A percentile compares a stretch with the other conserved stretches of the same genome.
phyloP scores from a whole-genome alignment of 139 green algal genomes.

The Volvox reticuliferus region DNA sequence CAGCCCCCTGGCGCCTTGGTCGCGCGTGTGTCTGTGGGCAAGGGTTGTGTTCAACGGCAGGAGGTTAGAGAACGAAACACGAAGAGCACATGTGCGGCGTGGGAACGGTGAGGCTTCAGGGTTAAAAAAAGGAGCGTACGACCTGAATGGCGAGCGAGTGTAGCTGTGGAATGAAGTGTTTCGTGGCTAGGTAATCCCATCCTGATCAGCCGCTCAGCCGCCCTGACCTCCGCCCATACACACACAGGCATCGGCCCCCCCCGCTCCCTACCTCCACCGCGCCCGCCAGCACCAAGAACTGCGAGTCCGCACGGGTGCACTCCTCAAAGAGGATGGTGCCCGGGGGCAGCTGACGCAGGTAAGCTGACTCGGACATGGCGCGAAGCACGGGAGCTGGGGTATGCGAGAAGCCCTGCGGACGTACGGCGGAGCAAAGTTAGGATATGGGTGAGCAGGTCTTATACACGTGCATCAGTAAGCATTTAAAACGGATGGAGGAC shows the following conservation, averaged over 20 bases:
- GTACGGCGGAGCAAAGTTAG: background rate
- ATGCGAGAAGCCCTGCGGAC: conserved; percentile 3
- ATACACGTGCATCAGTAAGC: no score
- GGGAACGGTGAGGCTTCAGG: no score
- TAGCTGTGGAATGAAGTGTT: no score
- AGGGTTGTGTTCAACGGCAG: no score
- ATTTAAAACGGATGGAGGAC: no score
- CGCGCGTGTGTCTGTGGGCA: background rate
- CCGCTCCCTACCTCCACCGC: conserved; percentile 9
- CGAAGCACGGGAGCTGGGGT: conserved; percentile 6
- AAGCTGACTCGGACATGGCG: background rate
- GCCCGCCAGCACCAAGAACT: conserved; percentile 33
- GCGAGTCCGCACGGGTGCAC: conserved; percentile 7
- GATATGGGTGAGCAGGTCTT: background rate
- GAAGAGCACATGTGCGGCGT: no score
- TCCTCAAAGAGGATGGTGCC: conserved; percentile 46
- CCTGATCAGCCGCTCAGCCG: no score
- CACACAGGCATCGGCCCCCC: background rate
- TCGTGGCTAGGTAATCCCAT: no score
- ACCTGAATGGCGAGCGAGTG: no score
- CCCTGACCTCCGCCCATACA: background rate
- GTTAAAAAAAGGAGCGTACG: no score
- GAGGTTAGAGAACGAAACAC: no score
- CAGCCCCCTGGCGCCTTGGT: conserved; percentile 2
- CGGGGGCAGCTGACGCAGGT: conserved; percentile 9